Evolutionary conservation across 805 yeast genomes (phyloP), one percentile per base, ranked within the genome.

Genomic region (Scheffersomyces stipitis): DNA sequence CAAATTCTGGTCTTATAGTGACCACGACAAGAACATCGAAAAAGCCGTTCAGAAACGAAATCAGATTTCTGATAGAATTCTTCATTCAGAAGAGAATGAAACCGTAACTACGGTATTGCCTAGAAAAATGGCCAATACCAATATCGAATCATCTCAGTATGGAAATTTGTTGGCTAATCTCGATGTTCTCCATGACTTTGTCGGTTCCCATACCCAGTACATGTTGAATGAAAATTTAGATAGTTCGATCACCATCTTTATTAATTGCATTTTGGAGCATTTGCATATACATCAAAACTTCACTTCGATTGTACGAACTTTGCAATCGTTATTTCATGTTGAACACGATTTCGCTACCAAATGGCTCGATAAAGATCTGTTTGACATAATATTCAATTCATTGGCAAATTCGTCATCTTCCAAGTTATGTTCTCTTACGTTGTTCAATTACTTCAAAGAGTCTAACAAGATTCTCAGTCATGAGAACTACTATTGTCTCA

Each of bases 211-310:
- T 42, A 33, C 61, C 7, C 30, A 42, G 12, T 61, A 62, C 38
- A 33, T 55, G 12, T 28, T 35, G 15, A 15, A 28, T 5, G 30
- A 34, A 17, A 31, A 46, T 10, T 20, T 1, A 29, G 48, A 3
- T 45, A 38, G 24, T 36, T 42, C 64, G 10, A 41, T 55, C 10
- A 45, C 35, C 3, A 31, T 57, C 2, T 65, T 69, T 37, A 37
- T 68, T 18, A 65, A 66, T 38, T 65, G 73, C 37, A 18, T 66
- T 2, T 45, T 69, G 24, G 57, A 62, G 41, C 72, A 67, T 44
- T 41, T 66, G 15, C 51, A 50, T 22, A 33, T 57, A 14, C 54
- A 58, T 45, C 69, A 64, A 35, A 67, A 67, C 43, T 58, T 59
- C 31, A 47, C 66, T 2, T 72, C 64, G 1, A 40, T 58, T 3